Evolutionary conservation across 2,329 filamentous ascomycete species (phyloP), one percentile per base, ranked within the genome.

Genomic region (Pseudocercospora ulei): DNA sequence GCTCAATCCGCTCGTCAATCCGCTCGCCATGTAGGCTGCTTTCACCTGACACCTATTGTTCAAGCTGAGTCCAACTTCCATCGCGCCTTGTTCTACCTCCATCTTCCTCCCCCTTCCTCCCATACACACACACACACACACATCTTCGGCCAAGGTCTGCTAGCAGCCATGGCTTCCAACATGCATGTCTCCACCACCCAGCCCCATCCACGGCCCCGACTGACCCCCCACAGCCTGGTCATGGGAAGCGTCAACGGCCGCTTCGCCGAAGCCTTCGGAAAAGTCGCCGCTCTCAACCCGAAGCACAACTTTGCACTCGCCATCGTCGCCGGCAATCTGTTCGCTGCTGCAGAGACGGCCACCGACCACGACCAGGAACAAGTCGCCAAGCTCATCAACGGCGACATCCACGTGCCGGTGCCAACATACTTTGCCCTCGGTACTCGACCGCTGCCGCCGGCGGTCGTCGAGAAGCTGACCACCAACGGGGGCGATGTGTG

Each of bases 341-440:
- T 96, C 56, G 67, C 71, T 11, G 64, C 71, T 27, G 64, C 68
- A 14, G 52, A 62, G 19, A 56, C 57, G 7, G 48, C 57, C 3
- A 58, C 57, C 0, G 63, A 68, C 1, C 69, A 77, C 29, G 72
- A 81, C 36, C 43, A 50, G 3, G 43, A 47, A 5, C 38, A 54
- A 9, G 40, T 57, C 5, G 42, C 28, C 3, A 70, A 73, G 6
- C 71, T 98, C 3, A 63, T 96, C 1, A 64, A 73, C 16, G 85
- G 85, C n/a, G 68, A 73, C 7, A 78, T 93, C 36, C 58, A 69
- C 13, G 68, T 96, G 3, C 79, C 87, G 2, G 66, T 96, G 1
- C 79, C 87, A 1, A 92, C 82, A 5, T 98, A 98, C 65, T 98
- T 96, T 59, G 84, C 83, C 2, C 70, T 94, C 44, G 86, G 83